Evolutionary conservation across 345 rosid species (phyloP).

Genomic region (Arabidopsis thaliana): DNA sequence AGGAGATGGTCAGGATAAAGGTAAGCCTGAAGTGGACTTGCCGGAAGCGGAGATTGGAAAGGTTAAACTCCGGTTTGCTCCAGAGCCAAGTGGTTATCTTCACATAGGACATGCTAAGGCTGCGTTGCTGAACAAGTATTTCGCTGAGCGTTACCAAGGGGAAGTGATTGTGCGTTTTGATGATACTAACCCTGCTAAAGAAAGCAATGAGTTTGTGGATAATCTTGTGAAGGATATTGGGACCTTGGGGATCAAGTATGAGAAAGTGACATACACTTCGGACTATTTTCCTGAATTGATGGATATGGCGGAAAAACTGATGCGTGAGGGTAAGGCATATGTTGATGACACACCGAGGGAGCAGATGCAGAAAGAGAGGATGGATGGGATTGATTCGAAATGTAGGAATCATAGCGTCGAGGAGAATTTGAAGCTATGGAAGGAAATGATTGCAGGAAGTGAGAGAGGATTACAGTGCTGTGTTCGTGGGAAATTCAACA

Average conservation of each 20-base stretch:
- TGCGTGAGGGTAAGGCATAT: slow-evolving; percentile 82
- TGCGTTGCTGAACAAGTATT: slow-evolving; percentile 83
- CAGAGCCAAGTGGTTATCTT: slow-evolving; percentile 97
- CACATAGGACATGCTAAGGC: slow-evolving; percentile 98
- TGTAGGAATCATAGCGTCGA: slow-evolving; percentile 69
- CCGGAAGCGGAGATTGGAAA: slow-evolving; percentile 84
- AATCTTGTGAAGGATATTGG: slow-evolving; percentile 81
- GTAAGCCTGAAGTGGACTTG: slow-evolving; percentile 75
- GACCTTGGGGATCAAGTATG: slow-evolving; percentile 83
- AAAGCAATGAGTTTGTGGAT: slow-evolving; percentile 94
- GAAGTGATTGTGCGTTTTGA: slow-evolving; percentile 87
- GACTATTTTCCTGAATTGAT: slow-evolving; percentile 86
- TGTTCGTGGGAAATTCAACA: slow-evolving; percentile 86
- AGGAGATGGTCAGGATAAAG: slow-evolving; percentile 61
- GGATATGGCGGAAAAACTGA: slow-evolving; percentile 85
- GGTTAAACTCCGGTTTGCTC: slow-evolving; percentile 87
- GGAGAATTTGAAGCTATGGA: slow-evolving; percentile 78
- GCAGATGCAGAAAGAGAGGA: slow-evolving; percentile 87
- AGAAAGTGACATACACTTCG: slow-evolving; percentile 77
- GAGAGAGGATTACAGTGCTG: slow-evolving; percentile 87
- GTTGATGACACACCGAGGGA: slow-evolving; percentile 92
- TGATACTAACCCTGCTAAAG: slow-evolving; percentile 97
- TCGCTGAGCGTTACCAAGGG: slow-evolving; percentile 86
- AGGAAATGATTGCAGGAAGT: slow-evolving; percentile 84
- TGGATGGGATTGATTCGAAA: slow-evolving; percentile 92